Conservation (phyloP, 306 rosid genomes). For the Quercus robur region DNA sequence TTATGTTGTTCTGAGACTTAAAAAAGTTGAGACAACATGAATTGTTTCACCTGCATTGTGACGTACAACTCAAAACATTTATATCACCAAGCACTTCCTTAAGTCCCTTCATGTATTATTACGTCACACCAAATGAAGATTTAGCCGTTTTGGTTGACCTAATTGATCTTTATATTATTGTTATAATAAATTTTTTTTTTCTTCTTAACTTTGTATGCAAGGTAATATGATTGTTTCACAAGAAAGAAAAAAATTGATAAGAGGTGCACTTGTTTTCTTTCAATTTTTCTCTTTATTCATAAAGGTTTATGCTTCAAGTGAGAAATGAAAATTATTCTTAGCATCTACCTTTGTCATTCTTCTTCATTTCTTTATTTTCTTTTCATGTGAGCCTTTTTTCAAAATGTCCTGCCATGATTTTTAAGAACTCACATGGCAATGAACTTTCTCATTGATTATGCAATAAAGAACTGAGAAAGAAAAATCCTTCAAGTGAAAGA, state of each 20-base stretch:
- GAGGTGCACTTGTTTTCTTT: neutral
- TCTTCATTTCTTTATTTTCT: too few relatives aligned
- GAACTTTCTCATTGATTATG: too few relatives aligned
- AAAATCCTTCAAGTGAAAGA: neutral
- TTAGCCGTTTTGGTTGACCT: constrained; percentile 36
- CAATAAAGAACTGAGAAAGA: too few relatives aligned
- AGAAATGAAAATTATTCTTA: too few relatives aligned
- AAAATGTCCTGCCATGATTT: too few relatives aligned
- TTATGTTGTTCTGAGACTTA: neutral
- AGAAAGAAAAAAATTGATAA: constrained; percentile 3
- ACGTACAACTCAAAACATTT: constrained; percentile 24
- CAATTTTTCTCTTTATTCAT: neutral
- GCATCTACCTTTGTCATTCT: too few relatives aligned
- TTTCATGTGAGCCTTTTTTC: too few relatives aligned
- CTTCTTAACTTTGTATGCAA: constrained; percentile 32
- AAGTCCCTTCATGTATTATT: constrained; percentile 17
- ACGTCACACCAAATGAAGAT: constrained; percentile 31
- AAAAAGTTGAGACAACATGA: neutral
- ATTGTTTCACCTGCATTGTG: constrained; percentile 21
- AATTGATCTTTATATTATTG: constrained; percentile 11
- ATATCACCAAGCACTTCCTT: constrained; percentile 15
- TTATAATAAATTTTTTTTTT: neutral
- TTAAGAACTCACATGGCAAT: too few relatives aligned
- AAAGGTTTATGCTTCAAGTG: too few relatives aligned
- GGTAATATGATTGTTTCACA: constrained; percentile 46